Percentiles rank a stretch among this genome's conserved stretches.
phyloP scores from a whole-genome alignment of 83 land plant species.

The Diphasiastrum complanatum region DNA sequence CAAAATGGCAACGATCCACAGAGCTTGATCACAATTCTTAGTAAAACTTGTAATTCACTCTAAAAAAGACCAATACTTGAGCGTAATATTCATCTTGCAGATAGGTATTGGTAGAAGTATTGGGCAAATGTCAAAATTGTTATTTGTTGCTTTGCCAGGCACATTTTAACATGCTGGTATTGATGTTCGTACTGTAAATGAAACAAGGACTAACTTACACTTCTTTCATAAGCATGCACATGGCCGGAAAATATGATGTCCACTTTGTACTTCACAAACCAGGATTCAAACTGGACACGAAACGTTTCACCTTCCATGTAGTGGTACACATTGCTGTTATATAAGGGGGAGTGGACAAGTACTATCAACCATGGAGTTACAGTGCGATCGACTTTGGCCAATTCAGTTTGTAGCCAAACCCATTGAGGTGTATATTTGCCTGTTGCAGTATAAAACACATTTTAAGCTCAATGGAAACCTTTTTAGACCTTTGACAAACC shows the following conservation, averaged over 20 bases:
- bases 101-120: not conserved
- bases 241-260: slow-evolving; percentile 13
- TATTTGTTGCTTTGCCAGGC: not conserved
- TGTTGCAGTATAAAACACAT: not conserved
- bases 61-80: not conserved
- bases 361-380: slow-evolving; percentile 9
- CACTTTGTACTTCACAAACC: slow-evolving; percentile 7
- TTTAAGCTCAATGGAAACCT: not conserved
- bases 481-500: not conserved
- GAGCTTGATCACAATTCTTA: too few species aligned
- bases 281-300: slow-evolving; percentile 13
- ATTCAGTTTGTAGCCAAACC: slow-evolving; percentile 5
- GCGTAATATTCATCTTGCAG: not conserved
- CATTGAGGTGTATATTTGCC: slow-evolving; percentile 8
- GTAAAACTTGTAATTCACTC: too few species aligned
- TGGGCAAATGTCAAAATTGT: not conserved
- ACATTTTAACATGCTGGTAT: not conserved
- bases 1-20: not conserved
- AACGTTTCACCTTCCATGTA: slow-evolving; percentile 17
- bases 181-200: not conserved
- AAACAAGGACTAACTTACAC: not conserved
- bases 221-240: slow-evolving; percentile 18
- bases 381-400: slow-evolving; percentile 2
- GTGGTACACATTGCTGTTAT: slow-evolving; percentile 14
- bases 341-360: slow-evolving; percentile 3